These are phyloP conservation scores for Boletus mariae DNA, from an alignment of 1,284 basidiomycete genomes.

Conservation along the genomic window DNA sequence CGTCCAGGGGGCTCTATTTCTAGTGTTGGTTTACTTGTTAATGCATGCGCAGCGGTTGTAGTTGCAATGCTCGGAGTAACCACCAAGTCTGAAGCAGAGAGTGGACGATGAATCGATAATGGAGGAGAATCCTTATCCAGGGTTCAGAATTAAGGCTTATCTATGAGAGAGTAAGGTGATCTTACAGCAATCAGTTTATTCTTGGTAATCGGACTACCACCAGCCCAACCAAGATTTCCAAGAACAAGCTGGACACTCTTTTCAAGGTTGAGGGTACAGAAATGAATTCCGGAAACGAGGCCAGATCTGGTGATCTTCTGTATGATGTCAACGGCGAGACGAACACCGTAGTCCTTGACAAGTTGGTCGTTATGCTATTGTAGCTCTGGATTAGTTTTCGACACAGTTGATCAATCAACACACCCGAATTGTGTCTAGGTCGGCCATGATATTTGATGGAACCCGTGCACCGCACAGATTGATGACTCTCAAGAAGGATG, in stretches of 20 bases:
- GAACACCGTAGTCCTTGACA: constrained; percentile 87
- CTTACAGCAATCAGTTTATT: constrained; percentile 73
- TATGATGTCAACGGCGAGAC: constrained; percentile 77
- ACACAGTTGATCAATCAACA: constrained; percentile 27
- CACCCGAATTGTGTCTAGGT: constrained; percentile 79
- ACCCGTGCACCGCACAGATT: constrained; percentile 86
- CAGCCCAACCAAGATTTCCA: constrained; percentile 72
- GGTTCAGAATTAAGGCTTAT: constrained; percentile 6
- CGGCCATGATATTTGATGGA: constrained; percentile 65
- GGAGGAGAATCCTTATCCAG: constrained; percentile 40
- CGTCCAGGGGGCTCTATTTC: constrained; percentile 57
- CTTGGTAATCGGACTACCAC: constrained; percentile 37
- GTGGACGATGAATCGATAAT: constrained; percentile 20
- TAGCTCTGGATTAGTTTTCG: constrained; percentile 15
- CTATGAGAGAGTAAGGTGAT: constrained; percentile 10
- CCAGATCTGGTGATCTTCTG: constrained; percentile 45
- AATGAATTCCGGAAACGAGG: constrained; percentile 81
- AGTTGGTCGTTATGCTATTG: constrained; percentile 82
- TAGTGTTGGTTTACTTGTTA: constrained; percentile 43
- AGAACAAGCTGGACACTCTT: constrained; percentile 91
- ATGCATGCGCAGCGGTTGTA: constrained; percentile 54
- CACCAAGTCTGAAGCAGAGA: constrained; percentile 40
- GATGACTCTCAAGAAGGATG: constrained; percentile 87
- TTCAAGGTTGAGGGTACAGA: constrained; percentile 97
- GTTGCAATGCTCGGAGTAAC: constrained; percentile 48